Evolutionary conservation across 371 early-diverging fungal genomes (phyloP).

Genomic region (Mortierella sp.): DNA sequence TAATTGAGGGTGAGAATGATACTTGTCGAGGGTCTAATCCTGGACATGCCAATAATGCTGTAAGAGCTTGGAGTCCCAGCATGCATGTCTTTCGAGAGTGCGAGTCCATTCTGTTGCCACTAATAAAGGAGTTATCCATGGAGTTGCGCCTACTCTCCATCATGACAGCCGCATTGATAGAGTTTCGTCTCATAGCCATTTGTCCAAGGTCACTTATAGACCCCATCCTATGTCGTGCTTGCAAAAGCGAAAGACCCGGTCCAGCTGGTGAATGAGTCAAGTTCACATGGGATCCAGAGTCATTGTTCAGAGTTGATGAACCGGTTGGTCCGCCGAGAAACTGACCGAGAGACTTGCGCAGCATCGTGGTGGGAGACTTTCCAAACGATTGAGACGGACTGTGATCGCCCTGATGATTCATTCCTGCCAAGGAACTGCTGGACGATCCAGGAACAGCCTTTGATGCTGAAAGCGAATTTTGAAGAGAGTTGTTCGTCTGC

Average conservation of each 20-base stretch:
- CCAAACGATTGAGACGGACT: conserved; percentile 34
- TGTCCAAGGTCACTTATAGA: conserved; percentile 52
- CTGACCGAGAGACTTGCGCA: conserved; percentile 40
- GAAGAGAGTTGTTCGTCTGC: conserved; percentile 26
- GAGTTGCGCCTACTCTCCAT: conserved; percentile 46
- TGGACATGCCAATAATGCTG: conserved; percentile 40
- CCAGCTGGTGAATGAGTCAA: conserved; percentile 27
- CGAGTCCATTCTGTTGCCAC: conserved; percentile 46
- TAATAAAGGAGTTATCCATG: conserved; percentile 45
- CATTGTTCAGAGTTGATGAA: conserved; percentile 1
- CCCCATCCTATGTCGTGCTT: conserved; percentile 51
- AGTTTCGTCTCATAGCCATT: conserved; percentile 49
- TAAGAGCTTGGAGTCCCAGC: conserved; percentile 38
- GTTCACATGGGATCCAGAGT: conserved; percentile 19
- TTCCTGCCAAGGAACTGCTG: conserved; percentile 9
- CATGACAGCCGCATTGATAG: conserved; percentile 36
- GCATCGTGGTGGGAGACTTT: conserved; percentile 43
- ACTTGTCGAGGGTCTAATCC: conserved; percentile 42
- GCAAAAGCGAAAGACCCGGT: conserved; percentile 25
- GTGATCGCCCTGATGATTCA: conserved; percentile 24
- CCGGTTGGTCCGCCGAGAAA: conserved; percentile 21
- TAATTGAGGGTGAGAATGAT: conserved; percentile 31
- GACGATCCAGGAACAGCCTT: conserved; percentile 42
- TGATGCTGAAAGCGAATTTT: conserved; percentile 34
- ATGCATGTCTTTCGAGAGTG: conserved; percentile 49